A percentile compares a stretch with the other conserved stretches of the same genome.
Evolutionary conservation across 2,329 filamentous ascomycete genomes (phyloP).

Genomic region (Cladophialophora carrionii): DNA sequence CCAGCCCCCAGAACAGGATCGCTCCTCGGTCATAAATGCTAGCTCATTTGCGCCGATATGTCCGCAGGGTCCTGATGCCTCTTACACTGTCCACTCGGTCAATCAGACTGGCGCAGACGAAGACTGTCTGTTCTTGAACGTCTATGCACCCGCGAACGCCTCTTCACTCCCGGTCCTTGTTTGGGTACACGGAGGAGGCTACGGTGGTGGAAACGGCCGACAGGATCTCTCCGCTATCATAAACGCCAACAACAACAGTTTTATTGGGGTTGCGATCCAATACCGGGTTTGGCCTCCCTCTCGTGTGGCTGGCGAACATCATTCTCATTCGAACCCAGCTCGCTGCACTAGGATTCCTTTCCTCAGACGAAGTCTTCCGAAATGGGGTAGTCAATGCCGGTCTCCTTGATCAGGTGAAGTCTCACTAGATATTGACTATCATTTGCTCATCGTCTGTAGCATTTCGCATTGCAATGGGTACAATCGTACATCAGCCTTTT

Average conservation of each 20-base stretch:
- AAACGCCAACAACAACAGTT: constrained; percentile 53
- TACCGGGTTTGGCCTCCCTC: constrained; percentile 48
- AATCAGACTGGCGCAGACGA: constrained; percentile 40
- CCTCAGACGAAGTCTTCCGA: constrained; percentile 58
- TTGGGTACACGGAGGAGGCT: constrained; percentile 49
- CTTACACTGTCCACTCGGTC: constrained; percentile 19
- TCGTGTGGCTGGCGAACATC: constrained; percentile 2
- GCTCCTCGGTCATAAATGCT: constrained; percentile 38
- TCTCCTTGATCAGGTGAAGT: constrained; percentile 60
- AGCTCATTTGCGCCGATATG: constrained; percentile 42
- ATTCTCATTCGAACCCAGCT: constrained; percentile 40
- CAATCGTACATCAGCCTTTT: constrained; percentile 61
- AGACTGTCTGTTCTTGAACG: constrained; percentile 49
- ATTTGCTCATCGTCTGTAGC: constrained; percentile 27
- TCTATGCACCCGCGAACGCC: constrained; percentile 46
- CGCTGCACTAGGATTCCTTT: constrained; percentile 53
- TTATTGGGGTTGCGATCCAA: constrained; percentile 55
- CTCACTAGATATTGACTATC: neutral
- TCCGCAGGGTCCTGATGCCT: constrained; percentile 41
- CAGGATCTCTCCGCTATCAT: constrained; percentile 49
- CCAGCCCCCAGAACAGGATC: constrained; percentile 39
- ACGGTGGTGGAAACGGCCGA: constrained; percentile 40
- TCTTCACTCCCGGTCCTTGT: constrained; percentile 44
- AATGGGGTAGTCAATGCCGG: constrained; percentile 66
- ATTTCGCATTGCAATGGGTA: constrained; percentile 64